Evolutionary conservation across 2,329 filamentous ascomycete genomes (phyloP).

Genomic region (Aspergillus pseudoglaucus): DNA sequence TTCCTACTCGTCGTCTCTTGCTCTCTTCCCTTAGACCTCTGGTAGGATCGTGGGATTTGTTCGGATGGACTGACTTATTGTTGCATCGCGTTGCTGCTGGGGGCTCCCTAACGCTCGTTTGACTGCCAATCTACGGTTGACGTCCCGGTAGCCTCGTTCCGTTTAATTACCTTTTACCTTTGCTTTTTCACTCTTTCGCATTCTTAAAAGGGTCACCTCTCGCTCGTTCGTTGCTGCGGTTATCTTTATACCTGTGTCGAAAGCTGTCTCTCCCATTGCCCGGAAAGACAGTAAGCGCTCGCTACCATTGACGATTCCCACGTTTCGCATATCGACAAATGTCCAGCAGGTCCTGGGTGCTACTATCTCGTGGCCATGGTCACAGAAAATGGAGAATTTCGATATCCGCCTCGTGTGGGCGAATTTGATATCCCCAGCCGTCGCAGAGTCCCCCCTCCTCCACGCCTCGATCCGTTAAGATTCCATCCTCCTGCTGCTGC

Average conservation of each 20-base stretch:
- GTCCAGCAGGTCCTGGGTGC: conserved; percentile 31
- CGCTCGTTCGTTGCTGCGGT: neutral
- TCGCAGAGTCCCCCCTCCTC: conserved; percentile 23
- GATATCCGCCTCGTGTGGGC: conserved; percentile 26
- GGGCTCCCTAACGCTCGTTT: neutral
- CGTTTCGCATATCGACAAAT: conserved; percentile 27
- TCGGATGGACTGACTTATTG: neutral
- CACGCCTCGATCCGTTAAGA: conserved; percentile 24
- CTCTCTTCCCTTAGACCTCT: conserved; percentile 16
- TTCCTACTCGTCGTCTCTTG: conserved; percentile 1
- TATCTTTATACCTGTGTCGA: neutral
- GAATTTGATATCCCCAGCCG: conserved; percentile 25
- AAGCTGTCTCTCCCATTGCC: neutral
- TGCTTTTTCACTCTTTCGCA: neutral
- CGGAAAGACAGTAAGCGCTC: conserved; percentile 1
- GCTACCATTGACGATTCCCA: conserved; percentile 5
- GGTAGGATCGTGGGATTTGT: conserved; percentile 22
- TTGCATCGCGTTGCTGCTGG: conserved; percentile 2
- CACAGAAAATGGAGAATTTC: conserved; percentile 36
- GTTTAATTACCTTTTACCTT: conserved; percentile 3
- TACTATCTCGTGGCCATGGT: conserved; percentile 38
- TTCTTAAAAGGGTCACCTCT: neutral
- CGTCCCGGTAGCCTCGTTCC: conserved; percentile 5
- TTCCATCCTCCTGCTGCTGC: conserved; percentile 22
- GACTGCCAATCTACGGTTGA: no score